Conservation (phyloP, 805 yeast genomes). For the Ogataea saltuana region DNA sequence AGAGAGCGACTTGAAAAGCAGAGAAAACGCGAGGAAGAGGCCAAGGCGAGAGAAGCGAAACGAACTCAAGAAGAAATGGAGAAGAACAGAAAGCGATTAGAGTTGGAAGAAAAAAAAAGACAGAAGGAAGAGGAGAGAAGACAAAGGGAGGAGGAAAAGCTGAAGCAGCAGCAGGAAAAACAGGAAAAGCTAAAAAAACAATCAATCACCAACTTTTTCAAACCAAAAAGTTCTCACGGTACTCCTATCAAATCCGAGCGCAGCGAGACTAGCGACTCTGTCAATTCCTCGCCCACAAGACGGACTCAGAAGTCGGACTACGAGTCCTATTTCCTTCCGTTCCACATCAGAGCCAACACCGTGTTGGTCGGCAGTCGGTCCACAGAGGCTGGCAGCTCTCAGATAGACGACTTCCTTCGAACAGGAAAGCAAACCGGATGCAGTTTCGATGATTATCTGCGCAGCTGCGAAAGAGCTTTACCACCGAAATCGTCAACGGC, state of each 20-base stretch:
- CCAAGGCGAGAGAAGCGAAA: conserved; percentile 31
- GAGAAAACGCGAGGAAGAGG: conserved; percentile 31
- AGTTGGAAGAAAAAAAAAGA: conserved; percentile 23
- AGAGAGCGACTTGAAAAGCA: conserved; percentile 28
- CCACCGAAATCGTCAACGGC: conserved; percentile 22
- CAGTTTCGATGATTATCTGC: conserved; percentile 19
- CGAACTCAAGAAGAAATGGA: conserved; percentile 35
- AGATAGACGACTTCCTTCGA: conserved; percentile 17
- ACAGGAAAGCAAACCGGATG: conserved; percentile 13
- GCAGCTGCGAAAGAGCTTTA: not conserved
- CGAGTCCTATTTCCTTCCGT: conserved; percentile 32
- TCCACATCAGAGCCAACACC: conserved; percentile 31
- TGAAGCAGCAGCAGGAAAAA: conserved; percentile 21
- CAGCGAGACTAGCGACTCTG: not conserved
- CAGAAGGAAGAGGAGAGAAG: conserved; percentile 28
- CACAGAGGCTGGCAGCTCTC: not conserved
- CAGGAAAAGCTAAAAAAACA: conserved; percentile 29
- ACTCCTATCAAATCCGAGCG: not conserved
- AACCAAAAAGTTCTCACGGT: conserved; percentile 17
- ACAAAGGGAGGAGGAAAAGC: conserved; percentile 30
- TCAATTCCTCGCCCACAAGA: conserved; percentile 5
- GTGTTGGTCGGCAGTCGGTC: conserved; percentile 12
- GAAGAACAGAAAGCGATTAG: conserved; percentile 39
- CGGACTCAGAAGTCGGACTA: conserved; percentile 17
- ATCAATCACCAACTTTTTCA: conserved; percentile 37